Base-by-base conservation (phyloP, 1,284 basidiomycete genomes). In the Agaricales sp. region DNA sequence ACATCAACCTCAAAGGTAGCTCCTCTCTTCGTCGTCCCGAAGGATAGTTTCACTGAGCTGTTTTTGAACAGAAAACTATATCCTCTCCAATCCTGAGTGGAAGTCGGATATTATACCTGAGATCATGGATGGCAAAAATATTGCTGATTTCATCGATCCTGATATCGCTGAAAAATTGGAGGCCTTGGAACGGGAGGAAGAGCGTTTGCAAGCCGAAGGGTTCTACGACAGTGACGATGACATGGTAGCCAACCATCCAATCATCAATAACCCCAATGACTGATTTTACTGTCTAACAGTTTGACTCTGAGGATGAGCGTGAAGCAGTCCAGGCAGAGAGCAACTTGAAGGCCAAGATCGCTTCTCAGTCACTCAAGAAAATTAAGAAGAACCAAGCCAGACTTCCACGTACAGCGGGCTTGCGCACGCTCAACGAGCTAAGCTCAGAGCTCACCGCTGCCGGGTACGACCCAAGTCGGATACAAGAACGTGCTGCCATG, bases 81-180 rank as follows among this genome's bases (percentile, higher is more conserved):
- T 97, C 24, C 82, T 99, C 50, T 77, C 82, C 38, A 85, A 97
- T 63, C 84, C 90, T 46, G 86, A 91, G 48, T 99, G 95, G 95
- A 99, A 97, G 71, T 77, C 85, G 71, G 95, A 99, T 63, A 77
- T 82, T 57, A 89, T 99, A 20, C 96, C 95, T 22, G 96, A 99
- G 68, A 89, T 99, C 61, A 82, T 92, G 81, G 82, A 98, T 57
- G 96, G 95, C 69, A 98, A 98, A 80, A 99, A 99, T 71, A 73
- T 99, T 50, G 94, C 94, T 37, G 95, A 99, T 75, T 99, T 99
- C 59, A 89, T 99, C 67, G 96, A 99, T 66, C 89, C 93, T n/a
- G 96, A 99, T 62, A 99, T 99, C 57, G 82, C 83, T 38, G 92
- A 94, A 67, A 94, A 92, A 68, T 82, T 99, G 51, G 95, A 98